Base-by-base conservation (phyloP, 2,329 filamentous ascomycete genomes). In the Aspergillus clavatus region DNA sequence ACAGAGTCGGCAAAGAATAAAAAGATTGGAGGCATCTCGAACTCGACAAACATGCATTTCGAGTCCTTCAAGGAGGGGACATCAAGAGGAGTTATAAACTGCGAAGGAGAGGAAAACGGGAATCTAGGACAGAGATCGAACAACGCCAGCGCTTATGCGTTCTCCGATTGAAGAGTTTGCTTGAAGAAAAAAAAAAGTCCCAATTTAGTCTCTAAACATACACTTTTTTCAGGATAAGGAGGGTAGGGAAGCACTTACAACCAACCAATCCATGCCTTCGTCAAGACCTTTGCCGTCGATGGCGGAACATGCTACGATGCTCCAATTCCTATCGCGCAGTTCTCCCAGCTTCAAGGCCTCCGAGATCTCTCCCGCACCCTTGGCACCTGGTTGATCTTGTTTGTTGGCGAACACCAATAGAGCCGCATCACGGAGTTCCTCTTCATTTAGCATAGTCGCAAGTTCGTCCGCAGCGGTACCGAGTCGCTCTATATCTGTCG, bases 261-360 rank as follows among this genome's bases (percentile, higher is more conserved):
- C 89, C 65, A 98, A 76, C 93, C 93, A 98, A 71, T 98, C 93
- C 93, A 98, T 98, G 48, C 93, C 93, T 72, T 98, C 93, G 52
- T 85, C 88, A 36, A 98, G 87, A 67, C 93, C 93, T 61, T 87
- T 86, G 35, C 93, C 93, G 65, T 96, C 93, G 45, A 98, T 91
- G 11, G 93, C 93, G 55, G 88, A 95, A 70, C 93, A 98, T 18
- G 90, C 91, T 67, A 98, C 89, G 65, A 98, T 98, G 70, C 89
- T 97, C 93, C 93, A 98, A 77, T 97, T 98, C 61, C 93, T 81
- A 69, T 98, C 93, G 60, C 91, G 85, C 65, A 98, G 74, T 70
- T 96, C 89, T 43, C 89, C 90, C 56, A 98, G 72, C 60, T 85
- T 86, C 68, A 98, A 72, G 39, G 90, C 91, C 72, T 97, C 91